phyloP scores from a whole-genome alignment of 768 basidiomycete genomes.

The Suillus bovinus region DNA sequence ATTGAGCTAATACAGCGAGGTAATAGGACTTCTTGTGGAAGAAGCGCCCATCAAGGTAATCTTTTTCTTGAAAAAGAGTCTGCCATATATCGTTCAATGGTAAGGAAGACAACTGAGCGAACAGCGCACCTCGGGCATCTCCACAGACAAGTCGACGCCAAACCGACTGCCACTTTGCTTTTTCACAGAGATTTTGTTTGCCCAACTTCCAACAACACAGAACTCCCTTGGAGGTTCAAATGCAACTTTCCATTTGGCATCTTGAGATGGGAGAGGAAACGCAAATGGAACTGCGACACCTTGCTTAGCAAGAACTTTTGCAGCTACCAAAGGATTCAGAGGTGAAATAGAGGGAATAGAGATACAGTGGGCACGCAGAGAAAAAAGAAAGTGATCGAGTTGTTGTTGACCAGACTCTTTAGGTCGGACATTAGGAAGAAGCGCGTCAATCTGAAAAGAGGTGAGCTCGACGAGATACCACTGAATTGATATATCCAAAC shows the following conservation, averaged over 20 bases:
- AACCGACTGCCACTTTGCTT: slow-evolving; percentile 64
- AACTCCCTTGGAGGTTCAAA: slow-evolving; percentile 80
- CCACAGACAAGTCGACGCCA: slow-evolving; percentile 77
- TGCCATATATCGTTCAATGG: slow-evolving; percentile 26
- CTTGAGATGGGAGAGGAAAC: slow-evolving; percentile 67
- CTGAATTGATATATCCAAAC: slow-evolving; percentile 35
- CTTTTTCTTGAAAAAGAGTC: slow-evolving; percentile 93
- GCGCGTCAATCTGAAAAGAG: slow-evolving; percentile 64
- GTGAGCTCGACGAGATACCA: slow-evolving; percentile 10
- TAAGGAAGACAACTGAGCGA: not conserved
- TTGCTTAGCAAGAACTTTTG: slow-evolving; percentile 51
- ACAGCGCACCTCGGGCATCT: slow-evolving; percentile 79
- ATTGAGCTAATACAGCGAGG: slow-evolving; percentile 73
- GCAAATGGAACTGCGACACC: slow-evolving; percentile 69
- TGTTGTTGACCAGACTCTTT: slow-evolving; percentile 55
- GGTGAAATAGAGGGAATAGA: slow-evolving; percentile 57
- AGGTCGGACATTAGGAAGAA: slow-evolving; percentile 75
- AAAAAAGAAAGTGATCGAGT: slow-evolving; percentile 67
- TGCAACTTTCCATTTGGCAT: slow-evolving; percentile 86
- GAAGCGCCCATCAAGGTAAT: slow-evolving; percentile 84
- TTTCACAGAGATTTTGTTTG: slow-evolving; percentile 73
- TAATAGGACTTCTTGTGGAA: slow-evolving; percentile 94
- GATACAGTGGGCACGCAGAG: slow-evolving; percentile 66
- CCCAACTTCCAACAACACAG: slow-evolving; percentile 84
- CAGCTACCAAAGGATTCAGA: slow-evolving; percentile 67